Evolutionary conservation across 1,284 basidiomycete genomes (phyloP).

Genomic region (Sutorius eximius): DNA sequence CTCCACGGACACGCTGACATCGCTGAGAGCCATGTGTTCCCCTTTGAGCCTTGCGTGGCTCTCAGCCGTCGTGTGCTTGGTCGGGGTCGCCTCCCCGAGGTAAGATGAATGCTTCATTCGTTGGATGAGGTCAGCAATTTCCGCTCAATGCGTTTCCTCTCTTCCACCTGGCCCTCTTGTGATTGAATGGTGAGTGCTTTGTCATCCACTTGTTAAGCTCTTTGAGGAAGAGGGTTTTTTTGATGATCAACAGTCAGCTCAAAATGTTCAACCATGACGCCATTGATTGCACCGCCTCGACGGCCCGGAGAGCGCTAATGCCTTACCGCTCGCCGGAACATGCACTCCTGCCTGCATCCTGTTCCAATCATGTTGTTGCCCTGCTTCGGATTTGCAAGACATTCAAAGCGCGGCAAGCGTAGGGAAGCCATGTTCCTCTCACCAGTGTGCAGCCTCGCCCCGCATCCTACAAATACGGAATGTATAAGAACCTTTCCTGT

Average conservation of each 20-base stretch:
- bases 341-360: slow-evolving; percentile 32
- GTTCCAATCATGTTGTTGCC: slow-evolving; percentile 34
- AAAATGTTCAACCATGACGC: slow-evolving; percentile 26
- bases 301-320: slow-evolving; percentile 27
- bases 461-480: slow-evolving; percentile 27
- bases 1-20: slow-evolving; percentile 30
- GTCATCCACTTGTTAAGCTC: slow-evolving; percentile 31
- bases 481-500: slow-evolving; percentile 33
- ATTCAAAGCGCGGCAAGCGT: slow-evolving; percentile 31
- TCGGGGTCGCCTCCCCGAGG: slow-evolving; percentile 8
- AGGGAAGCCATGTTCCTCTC: slow-evolving; percentile 33
- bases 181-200: slow-evolving; percentile 15
- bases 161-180: slow-evolving; percentile 7
- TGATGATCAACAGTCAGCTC: slow-evolving; percentile 30
- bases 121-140: slow-evolving; percentile 29
- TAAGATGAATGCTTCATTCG: slow-evolving; percentile 23
- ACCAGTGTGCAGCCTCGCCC: slow-evolving; percentile 21
- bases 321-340: slow-evolving; percentile 32
- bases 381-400: slow-evolving; percentile 37
- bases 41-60: slow-evolving; percentile 14
- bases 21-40: slow-evolving; percentile 16
- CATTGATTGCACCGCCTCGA: slow-evolving; percentile 26
- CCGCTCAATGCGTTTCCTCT: slow-evolving; percentile 17
- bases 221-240: slow-evolving; percentile 33
- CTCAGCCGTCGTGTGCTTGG: slow-evolving; percentile 12